These are phyloP conservation scores for Solanum microdontum DNA, from an alignment of 257 asterid genomes.

Conservation along the genomic window DNA sequence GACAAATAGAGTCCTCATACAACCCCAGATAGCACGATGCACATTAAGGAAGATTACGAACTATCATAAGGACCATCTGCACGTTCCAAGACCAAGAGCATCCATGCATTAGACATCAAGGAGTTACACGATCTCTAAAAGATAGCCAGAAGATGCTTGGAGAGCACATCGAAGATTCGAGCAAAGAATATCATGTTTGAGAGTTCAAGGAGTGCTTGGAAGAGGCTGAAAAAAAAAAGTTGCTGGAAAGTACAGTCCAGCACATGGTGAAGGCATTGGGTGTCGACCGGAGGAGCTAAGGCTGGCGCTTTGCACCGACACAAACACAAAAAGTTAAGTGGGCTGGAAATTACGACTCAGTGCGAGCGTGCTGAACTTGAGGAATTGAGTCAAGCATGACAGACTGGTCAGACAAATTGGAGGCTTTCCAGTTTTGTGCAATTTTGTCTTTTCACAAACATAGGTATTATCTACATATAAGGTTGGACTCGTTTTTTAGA, in stretches of 20 bases:
- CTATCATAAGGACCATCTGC: background rate
- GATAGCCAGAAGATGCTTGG: background rate
- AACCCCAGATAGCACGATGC: background rate
- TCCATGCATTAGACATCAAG: background rate
- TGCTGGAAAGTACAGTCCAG: background rate
- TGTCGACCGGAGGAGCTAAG: background rate
- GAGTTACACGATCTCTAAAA: background rate
- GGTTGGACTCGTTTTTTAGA: background rate
- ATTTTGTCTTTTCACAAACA: background rate
- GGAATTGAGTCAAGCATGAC: background rate
- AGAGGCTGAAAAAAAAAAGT: background rate
- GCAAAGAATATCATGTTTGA: background rate
- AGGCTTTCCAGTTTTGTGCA: background rate
- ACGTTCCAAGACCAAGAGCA: background rate
- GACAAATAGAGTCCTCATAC: background rate
- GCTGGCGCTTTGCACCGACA: background rate
- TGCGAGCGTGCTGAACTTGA: background rate
- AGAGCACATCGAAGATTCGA: background rate
- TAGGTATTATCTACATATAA: background rate
- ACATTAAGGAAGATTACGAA: background rate
- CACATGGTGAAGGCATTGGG: background rate
- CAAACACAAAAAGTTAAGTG: background rate
- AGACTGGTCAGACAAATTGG: background rate
- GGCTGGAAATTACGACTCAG: background rate
- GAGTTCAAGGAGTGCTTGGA: background rate